Conservation (phyloP, 306 rosid genomes). For the Vigna reflexopilosa region DNA sequence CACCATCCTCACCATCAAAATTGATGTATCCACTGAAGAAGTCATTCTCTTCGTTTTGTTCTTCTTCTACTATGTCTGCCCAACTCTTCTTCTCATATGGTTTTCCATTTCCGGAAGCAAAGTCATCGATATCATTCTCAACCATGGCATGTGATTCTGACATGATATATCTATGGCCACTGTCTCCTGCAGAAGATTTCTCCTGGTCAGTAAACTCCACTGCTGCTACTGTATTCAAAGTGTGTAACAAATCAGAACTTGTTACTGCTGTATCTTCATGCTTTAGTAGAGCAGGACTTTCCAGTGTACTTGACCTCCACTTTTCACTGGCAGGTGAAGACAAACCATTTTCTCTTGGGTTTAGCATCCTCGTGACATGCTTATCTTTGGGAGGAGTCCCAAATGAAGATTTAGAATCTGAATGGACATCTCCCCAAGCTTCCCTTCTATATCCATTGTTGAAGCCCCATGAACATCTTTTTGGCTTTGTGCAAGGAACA, state of each 20-base stretch:
- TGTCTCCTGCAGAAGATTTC: slow-evolving; percentile 35
- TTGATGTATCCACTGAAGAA: slow-evolving; percentile 34
- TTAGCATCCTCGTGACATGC: neutral
- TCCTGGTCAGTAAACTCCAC: slow-evolving; percentile 37
- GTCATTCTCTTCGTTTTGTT: slow-evolving; percentile 65
- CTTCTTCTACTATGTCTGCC: slow-evolving; percentile 98
- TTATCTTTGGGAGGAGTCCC: slow-evolving; percentile 39
- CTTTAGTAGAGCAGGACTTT: slow-evolving; percentile 31
- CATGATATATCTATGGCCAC: neutral
- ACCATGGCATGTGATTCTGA: slow-evolving; percentile 37
- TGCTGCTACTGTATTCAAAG: slow-evolving; percentile 38
- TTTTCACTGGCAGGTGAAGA: slow-evolving; percentile 35
- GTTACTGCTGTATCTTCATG: slow-evolving; percentile 28
- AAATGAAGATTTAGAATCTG: slow-evolving; percentile 54
- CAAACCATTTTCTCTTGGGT: slow-evolving; percentile 16
- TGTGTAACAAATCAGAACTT: slow-evolving; percentile 15
- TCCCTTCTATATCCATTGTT: slow-evolving; percentile 54
- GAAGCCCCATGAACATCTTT: slow-evolving; percentile 63
- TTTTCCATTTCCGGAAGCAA: slow-evolving; percentile 35
- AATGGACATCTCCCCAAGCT: slow-evolving; percentile 50
- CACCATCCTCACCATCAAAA: slow-evolving; percentile 39
- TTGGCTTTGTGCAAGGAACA: slow-evolving; percentile 60
- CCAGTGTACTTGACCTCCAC: slow-evolving; percentile 44
- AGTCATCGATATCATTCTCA: slow-evolving; percentile 38
- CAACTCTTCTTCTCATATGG: slow-evolving; percentile 71